Evolutionary conservation across 768 basidiomycete genomes (phyloP).

Genomic region (Xerocomellus chrysenteron): DNA sequence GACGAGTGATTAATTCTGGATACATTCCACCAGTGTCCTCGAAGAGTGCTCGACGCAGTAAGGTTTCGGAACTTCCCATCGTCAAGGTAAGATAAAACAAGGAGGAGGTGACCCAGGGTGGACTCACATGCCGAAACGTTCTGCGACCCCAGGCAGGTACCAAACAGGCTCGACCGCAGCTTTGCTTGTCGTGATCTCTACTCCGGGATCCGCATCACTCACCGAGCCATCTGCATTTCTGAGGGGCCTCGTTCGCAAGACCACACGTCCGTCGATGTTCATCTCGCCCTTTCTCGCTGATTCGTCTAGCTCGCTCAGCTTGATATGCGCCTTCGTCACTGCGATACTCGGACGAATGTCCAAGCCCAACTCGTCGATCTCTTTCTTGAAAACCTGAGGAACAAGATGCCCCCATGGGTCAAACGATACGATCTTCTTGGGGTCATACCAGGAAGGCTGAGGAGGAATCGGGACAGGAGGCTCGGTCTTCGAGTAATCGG

Average conservation of each 20-base stretch:
- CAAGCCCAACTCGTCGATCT: conserved; percentile 63
- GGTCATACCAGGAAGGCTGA: conserved; percentile 74
- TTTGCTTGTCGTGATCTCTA: conserved; percentile 88
- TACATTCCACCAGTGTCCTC: conserved; percentile 97
- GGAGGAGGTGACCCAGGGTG: not conserved
- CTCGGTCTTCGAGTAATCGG: conserved; percentile 79
- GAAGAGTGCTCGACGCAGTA: conserved; percentile 88
- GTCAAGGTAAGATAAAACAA: not conserved
- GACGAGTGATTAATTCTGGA: conserved; percentile 92
- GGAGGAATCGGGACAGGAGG: conserved; percentile 81
- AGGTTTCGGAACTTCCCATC: conserved; percentile 63
- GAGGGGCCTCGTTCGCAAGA: conserved; percentile 64
- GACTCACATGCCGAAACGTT: conserved; percentile 87
- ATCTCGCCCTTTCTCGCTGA: conserved; percentile 70
- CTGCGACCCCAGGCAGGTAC: conserved; percentile 92
- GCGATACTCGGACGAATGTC: conserved; percentile 93
- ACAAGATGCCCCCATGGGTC: conserved; percentile 94
- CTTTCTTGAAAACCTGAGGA: conserved; percentile 63
- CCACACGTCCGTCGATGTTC: conserved; percentile 77
- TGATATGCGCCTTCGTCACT: conserved; percentile 90
- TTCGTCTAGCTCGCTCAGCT: conserved; percentile 91
- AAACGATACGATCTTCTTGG: conserved; percentile 82
- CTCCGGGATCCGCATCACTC: conserved; percentile 63
- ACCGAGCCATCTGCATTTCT: conserved; percentile 61
- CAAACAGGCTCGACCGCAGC: conserved; percentile 97